A percentile compares a stretch with the other conserved stretches of the same genome.
Conservation (phyloP, 2,329 filamentous ascomycete genomes). For the Exophiala spinifera region DNA sequence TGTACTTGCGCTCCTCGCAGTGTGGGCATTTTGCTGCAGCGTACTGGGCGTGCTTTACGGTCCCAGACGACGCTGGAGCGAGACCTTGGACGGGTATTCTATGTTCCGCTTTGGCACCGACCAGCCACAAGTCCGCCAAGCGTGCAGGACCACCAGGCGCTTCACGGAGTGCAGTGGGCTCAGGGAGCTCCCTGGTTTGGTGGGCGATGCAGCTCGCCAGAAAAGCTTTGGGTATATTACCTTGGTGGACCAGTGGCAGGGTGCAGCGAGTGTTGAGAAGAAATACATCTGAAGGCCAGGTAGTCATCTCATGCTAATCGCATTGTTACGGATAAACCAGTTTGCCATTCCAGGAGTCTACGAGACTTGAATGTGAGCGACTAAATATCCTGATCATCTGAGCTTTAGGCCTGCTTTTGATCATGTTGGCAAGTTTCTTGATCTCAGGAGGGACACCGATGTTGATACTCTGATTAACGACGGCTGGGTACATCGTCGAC, state of each 20-base stretch:
- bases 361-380: no score
- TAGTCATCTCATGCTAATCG: no score
- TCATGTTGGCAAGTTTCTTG: no score
- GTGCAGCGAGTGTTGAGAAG: no score
- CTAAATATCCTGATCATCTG: no score
- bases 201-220: conserved; percentile 13
- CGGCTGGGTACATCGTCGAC: no score
- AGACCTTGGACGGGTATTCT: conserved; percentile 17
- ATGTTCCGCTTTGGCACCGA: conserved; percentile 18
- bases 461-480: no score
- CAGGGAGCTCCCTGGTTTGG: not conserved
- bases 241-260: conserved; percentile 5
- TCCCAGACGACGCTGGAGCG: conserved; percentile 13
- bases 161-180: not conserved
- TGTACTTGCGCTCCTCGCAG: not conserved
- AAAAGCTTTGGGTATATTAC: conserved; percentile 7
- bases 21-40: conserved; percentile 13
- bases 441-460: no score
- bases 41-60: conserved; percentile 15
- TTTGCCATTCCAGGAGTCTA: no score
- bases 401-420: no score
- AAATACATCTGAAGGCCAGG: no score
- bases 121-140: conserved; percentile 1
- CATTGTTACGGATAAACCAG: no score
- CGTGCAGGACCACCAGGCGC: not conserved